Conservation (phyloP, 2,329 filamentous ascomycete genomes). For the Gnomoniopsis sp. region DNA sequence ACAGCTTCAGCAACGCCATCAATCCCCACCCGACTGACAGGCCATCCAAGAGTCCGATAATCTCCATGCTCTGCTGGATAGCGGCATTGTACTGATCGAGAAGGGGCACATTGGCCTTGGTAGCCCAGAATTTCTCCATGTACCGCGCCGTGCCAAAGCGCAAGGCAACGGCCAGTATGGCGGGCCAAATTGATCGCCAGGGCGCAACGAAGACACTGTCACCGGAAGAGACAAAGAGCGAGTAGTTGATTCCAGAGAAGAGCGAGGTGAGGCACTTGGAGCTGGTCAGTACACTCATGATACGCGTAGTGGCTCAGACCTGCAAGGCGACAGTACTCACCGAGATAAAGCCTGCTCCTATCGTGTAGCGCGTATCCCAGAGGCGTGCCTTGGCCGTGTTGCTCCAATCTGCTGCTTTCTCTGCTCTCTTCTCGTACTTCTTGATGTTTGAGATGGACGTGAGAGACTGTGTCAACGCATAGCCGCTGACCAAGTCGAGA, state of each 20-base stretch:
- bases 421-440: slow-evolving; percentile 26
- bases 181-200: slow-evolving; percentile 19
- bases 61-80: slow-evolving; percentile 24
- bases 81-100: slow-evolving; percentile 29
- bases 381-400: slow-evolving; percentile 24
- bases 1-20: slow-evolving; percentile 22
- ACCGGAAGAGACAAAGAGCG: slow-evolving; percentile 8
- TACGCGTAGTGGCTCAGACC: too few species aligned
- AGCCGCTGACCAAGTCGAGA: slow-evolving; percentile 22
- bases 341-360: slow-evolving; percentile 25
- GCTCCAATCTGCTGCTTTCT: slow-evolving; percentile 30
- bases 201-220: slow-evolving; percentile 9
- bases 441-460: slow-evolving; percentile 26
- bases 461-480: slow-evolving; percentile 22
- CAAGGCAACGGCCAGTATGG: slow-evolving; percentile 17
- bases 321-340: slow-evolving; percentile 14
- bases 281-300: neutral
- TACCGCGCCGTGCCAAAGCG: slow-evolving; percentile 21
- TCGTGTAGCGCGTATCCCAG: slow-evolving; percentile 27
- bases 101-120: slow-evolving; percentile 26
- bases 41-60: slow-evolving; percentile 20
- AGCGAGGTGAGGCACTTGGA: slow-evolving; percentile 13
- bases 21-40: slow-evolving; percentile 23
- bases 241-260: slow-evolving; percentile 11
- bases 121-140: slow-evolving; percentile 27